Conservation (phyloP, 2,329 filamentous ascomycete genomes). For the Claviceps sp. region DNA sequence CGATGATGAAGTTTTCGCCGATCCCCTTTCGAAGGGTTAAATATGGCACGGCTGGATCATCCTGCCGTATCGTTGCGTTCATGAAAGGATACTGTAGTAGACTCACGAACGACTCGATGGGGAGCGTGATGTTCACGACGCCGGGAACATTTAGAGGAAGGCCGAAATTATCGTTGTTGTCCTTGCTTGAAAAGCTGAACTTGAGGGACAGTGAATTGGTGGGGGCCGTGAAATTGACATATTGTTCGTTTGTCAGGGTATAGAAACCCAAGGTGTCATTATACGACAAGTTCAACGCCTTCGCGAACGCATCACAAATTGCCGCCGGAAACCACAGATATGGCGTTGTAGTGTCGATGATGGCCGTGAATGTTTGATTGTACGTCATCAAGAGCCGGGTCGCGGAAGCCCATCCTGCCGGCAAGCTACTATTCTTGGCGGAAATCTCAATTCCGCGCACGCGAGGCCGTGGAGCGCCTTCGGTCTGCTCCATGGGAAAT, state of each 20-base stretch:
- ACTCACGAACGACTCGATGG: conserved; percentile 36
- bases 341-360: conserved; percentile 52
- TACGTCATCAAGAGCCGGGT: conserved; percentile 27
- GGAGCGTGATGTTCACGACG: conserved; percentile 43
- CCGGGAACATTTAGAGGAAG: conserved; percentile 33
- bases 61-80: conserved; percentile 28
- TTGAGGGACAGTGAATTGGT: conserved; percentile 36
- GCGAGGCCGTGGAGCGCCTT: conserved; percentile 43
- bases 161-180: conserved; percentile 39
- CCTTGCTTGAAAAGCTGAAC: conserved; percentile 42
- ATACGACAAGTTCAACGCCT: conserved; percentile 49
- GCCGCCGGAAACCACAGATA: conserved; percentile 48
- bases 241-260: conserved; percentile 45
- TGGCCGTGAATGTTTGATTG: conserved; percentile 33
- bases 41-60: conserved; percentile 38
- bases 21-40: conserved; percentile 50
- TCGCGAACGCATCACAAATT: conserved; percentile 52
- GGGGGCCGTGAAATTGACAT: conserved; percentile 28
- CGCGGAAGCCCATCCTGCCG: conserved; percentile 26
- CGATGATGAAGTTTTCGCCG: conserved; percentile 44
- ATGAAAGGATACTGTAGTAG: conserved; percentile 36
- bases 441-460: conserved; percentile 42
- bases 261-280: conserved; percentile 53
- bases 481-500: conserved; percentile 43
- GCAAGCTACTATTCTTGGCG: conserved; percentile 16